Conservation (phyloP, 805 yeast species). For the Candida vaughaniae region DNA sequence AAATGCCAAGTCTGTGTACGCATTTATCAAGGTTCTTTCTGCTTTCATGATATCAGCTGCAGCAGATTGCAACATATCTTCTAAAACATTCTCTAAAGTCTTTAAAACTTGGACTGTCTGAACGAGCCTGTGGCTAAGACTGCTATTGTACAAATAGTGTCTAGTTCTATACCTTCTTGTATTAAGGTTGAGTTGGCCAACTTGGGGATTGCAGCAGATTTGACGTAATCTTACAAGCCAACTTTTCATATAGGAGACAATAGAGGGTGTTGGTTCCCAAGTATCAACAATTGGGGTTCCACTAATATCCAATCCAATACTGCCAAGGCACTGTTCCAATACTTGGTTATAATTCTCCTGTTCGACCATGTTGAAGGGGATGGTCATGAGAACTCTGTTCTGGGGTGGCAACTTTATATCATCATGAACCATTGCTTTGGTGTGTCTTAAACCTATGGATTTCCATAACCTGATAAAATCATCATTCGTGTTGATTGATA, state of each 20-base stretch:
- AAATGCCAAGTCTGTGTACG: constrained; percentile 63
- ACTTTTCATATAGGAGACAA: constrained; percentile 50
- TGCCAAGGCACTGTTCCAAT: constrained; percentile 56
- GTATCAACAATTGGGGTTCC: constrained; percentile 50
- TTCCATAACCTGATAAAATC: constrained; percentile 50
- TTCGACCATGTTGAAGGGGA: constrained; percentile 81
- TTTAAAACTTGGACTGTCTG: constrained; percentile 31
- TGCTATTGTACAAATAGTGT: constrained; percentile 11
- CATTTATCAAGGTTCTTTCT: constrained; percentile 48
- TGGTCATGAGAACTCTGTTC: constrained; percentile 60
- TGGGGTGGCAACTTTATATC: constrained; percentile 83
- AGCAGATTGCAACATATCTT: constrained; percentile 60
- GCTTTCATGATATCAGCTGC: constrained; percentile 44
- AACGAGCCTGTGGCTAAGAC: constrained; percentile 6
- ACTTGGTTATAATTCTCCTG: constrained; percentile 74
- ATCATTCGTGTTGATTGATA: constrained; percentile 11
- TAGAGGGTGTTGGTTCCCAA: constrained; percentile 46
- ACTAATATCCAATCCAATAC: constrained; percentile 53
- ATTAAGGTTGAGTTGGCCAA: constrained; percentile 31
- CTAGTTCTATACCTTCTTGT: constrained; percentile 23
- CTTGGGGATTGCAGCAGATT: constrained; percentile 78
- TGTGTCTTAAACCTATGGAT: constrained; percentile 67
- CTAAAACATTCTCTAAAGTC: constrained; percentile 64
- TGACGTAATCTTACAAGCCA: constrained; percentile 75
- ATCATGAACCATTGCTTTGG: constrained; percentile 75